Percentiles rank a stretch among this genome's conserved stretches.
These are phyloP conservation scores for Calycina herbarum DNA, from an alignment of 2,329 filamentous ascomycete genomes.

Conservation along the genomic window DNA sequence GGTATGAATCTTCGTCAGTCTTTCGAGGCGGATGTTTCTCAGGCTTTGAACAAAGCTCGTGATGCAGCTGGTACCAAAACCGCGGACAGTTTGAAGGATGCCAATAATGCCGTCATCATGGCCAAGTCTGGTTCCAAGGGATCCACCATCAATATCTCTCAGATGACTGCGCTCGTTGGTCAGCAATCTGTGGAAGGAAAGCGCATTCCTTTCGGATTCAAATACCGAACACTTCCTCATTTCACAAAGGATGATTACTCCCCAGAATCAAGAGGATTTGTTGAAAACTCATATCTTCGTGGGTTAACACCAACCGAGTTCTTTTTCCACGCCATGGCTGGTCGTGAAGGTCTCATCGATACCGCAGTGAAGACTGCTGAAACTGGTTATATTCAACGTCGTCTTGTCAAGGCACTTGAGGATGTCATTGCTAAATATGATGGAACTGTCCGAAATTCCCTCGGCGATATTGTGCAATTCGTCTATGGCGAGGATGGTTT, in stretches of 20 bases:
- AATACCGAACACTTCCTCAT: conserved; percentile 93
- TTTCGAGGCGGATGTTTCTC: conserved; percentile 95
- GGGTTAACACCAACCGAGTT: conserved; percentile 94
- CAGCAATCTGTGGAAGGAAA: conserved; percentile 98
- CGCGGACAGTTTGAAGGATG: conserved; percentile 87
- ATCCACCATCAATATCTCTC: conserved; percentile 98
- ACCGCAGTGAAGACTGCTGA: conserved; percentile 99
- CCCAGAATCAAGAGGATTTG: conserved; percentile 92
- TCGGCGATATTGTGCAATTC: conserved; percentile 96
- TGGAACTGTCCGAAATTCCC: conserved; percentile 92
- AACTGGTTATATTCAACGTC: conserved; percentile 98
- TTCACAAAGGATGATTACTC: conserved; percentile 99
- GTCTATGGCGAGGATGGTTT: conserved; percentile 96
- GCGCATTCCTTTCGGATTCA: conserved; percentile 98
- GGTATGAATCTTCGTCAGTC: conserved; percentile 99
- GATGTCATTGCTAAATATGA: conserved; percentile 98
- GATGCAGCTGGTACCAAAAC: conserved; percentile 93
- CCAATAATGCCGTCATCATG: conserved; percentile 97
- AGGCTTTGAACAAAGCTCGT: conserved; percentile 91
- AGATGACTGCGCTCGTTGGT: conserved; percentile 97
- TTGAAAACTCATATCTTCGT: conserved; percentile 97
- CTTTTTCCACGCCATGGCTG: conserved; percentile 99
- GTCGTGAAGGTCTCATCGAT: conserved; percentile 99
- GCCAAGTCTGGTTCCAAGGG: conserved; percentile 96
- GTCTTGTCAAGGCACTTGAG: conserved; percentile 96